These are phyloP conservation scores for Trametes cinnabarina DNA, from an alignment of 768 basidiomycete species.

Conservation along the genomic window DNA sequence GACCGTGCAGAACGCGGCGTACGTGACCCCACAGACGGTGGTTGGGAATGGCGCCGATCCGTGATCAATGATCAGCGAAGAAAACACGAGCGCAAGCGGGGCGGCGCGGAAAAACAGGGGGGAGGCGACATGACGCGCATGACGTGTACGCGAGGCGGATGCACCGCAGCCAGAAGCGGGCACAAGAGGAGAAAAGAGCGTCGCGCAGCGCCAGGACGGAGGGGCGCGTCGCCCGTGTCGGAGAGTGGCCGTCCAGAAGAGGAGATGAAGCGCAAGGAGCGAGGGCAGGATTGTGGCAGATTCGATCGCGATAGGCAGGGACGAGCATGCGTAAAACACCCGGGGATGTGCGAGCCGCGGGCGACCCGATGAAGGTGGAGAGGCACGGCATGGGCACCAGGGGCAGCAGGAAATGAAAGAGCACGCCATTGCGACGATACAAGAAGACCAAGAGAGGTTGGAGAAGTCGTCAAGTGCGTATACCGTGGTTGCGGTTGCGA, in stretches of 20 bases:
- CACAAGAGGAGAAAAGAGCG: not conserved
- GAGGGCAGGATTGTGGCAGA: slow-evolving; percentile 8
- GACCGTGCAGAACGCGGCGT: slow-evolving; percentile 1
- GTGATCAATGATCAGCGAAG: slow-evolving; percentile 21
- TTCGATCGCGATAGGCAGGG: slow-evolving; percentile 21
- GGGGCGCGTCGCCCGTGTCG: slow-evolving; percentile 5
- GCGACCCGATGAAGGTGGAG: not conserved
- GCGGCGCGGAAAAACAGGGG: not conserved
- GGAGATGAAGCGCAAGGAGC: not conserved
- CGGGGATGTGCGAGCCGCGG: slow-evolving; percentile 16
- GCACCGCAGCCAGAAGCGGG: not conserved
- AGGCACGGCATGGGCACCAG: slow-evolving; percentile 8
- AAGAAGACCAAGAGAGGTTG: slow-evolving; percentile 9
- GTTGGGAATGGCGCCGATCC: slow-evolving; percentile 10
- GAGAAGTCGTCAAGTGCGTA: not conserved
- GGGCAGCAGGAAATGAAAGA: slow-evolving; percentile 8
- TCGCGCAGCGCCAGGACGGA: slow-evolving; percentile 7
- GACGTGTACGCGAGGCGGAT: slow-evolving; percentile 6
- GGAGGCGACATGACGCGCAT: slow-evolving; percentile 5
- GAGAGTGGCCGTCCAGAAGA: not conserved
- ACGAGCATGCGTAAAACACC: slow-evolving; percentile 18
- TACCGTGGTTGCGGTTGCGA: slow-evolving; percentile 1
- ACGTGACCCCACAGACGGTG: not conserved
- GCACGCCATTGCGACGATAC: slow-evolving; percentile 18
- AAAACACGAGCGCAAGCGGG: not conserved